Conservation (phyloP, 176 grass and related monocot species). For the Hordeum marinum region DNA sequence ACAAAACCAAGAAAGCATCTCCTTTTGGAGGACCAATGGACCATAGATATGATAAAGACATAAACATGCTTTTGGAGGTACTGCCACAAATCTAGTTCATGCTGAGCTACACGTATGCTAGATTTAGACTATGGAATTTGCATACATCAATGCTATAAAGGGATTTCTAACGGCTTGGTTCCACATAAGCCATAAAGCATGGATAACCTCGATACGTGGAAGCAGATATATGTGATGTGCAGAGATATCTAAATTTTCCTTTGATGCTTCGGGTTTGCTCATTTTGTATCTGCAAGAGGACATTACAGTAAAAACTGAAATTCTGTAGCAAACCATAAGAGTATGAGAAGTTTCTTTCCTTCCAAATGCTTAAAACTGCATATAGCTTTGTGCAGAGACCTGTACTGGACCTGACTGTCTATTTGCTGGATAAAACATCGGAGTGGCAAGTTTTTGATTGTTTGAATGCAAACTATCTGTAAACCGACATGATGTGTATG, state of each 20-base stretch:
- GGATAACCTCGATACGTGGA: constrained; percentile 36
- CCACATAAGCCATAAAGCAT: not conserved
- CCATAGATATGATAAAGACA: constrained; percentile 25
- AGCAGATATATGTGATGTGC: constrained; percentile 3
- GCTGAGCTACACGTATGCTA: constrained; percentile 1
- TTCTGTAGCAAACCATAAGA: not conserved
- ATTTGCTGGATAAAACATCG: not conserved
- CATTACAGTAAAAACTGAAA: not conserved
- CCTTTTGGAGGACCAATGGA: constrained; percentile 12
- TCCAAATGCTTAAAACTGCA: not conserved
- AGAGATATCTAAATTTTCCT: not conserved
- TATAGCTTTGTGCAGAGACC: not conserved
- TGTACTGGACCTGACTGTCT: not conserved
- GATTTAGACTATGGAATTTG: constrained; percentile 24
- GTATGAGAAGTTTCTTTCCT: not conserved
- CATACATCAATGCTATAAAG: constrained; percentile 24
- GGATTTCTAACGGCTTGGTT: constrained; percentile 16
- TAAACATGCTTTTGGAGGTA: constrained; percentile 24
- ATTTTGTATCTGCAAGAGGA: constrained; percentile 8
- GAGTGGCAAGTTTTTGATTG: constrained; percentile 9
- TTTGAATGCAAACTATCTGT: not conserved
- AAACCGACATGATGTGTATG: constrained; percentile 5
- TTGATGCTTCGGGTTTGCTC: not conserved
- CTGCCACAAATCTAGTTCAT: constrained; percentile 23
- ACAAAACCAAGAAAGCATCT: constrained; percentile 40